Evolutionary conservation across 768 basidiomycete species (phyloP).

Genomic region (Lactarius tabidus): DNA sequence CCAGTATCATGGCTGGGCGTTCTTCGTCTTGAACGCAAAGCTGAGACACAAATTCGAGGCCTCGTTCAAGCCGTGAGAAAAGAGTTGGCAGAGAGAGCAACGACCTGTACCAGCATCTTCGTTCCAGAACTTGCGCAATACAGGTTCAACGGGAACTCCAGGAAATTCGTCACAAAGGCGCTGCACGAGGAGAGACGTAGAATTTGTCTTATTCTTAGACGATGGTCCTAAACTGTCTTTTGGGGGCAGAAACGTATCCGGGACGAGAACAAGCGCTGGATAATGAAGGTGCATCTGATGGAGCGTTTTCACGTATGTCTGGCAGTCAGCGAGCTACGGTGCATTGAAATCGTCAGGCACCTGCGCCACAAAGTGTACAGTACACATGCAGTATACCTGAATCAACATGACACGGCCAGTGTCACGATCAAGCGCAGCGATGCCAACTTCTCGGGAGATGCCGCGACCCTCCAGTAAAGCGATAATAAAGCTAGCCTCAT

Average conservation of each 20-base stretch:
- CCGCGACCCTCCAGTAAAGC: constrained; percentile 76
- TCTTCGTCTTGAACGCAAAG: constrained; percentile 79
- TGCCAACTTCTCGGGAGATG: constrained; percentile 77
- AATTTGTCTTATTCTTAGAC: constrained; percentile 41
- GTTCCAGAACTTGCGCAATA: constrained; percentile 82
- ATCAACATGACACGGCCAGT: constrained; percentile 72
- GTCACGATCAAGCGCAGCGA: constrained; percentile 79
- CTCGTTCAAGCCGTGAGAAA: constrained; percentile 35
- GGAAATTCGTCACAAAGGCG: constrained; percentile 74
- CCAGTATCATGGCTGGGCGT: constrained; percentile 72
- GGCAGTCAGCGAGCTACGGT: constrained; percentile 71
- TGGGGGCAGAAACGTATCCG: constrained; percentile 71
- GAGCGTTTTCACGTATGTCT: constrained; percentile 84
- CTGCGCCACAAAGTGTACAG: constrained; percentile 2
- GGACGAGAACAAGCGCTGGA: constrained; percentile 70
- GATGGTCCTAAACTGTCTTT: constrained; percentile 47
- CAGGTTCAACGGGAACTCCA: constrained; percentile 58
- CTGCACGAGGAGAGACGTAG: constrained; percentile 63
- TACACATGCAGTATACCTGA: constrained; percentile 48
- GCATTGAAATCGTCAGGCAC: constrained; percentile 4
- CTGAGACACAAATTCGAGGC: constrained; percentile 74
- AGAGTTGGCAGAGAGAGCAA: constrained; percentile 1
- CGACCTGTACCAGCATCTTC: constrained; percentile 58
- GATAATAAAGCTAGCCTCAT: constrained; percentile 60
- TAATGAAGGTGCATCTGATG: constrained; percentile 79